Conservation (phyloP, 768 basidiomycete species). For the Lactifluus echinatus region DNA sequence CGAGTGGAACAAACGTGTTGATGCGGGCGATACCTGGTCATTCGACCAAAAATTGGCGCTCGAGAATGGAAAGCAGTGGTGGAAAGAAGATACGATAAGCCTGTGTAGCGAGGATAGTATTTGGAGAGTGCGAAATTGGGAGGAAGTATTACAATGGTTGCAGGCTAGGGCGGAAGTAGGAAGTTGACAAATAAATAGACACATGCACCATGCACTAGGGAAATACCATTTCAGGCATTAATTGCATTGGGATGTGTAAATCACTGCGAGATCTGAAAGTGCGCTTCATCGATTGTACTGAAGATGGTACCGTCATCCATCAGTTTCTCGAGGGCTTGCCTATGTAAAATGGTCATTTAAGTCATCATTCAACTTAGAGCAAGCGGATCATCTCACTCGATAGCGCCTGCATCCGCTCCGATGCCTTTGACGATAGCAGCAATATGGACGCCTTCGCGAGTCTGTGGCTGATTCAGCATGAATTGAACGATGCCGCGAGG, state of each 20-base stretch:
- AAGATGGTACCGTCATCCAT: slow-evolving; percentile 77
- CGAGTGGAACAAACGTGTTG: slow-evolving; percentile 18
- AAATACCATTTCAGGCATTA: background rate
- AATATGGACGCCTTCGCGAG: slow-evolving; percentile 66
- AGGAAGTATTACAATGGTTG: slow-evolving; percentile 4
- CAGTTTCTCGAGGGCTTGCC: slow-evolving; percentile 65
- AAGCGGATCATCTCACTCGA: slow-evolving; percentile 33
- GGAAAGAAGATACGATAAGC: slow-evolving; percentile 11
- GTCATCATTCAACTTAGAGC: slow-evolving; percentile 3
- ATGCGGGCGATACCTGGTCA: slow-evolving; percentile 1
- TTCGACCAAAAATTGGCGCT: slow-evolving; percentile 15
- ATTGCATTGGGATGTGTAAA: background rate
- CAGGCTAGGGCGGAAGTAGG: background rate
- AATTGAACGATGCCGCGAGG: slow-evolving; percentile 61
- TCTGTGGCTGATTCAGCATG: slow-evolving; percentile 39
- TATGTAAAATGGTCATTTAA: slow-evolving; percentile 24
- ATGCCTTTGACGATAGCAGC: slow-evolving; percentile 60
- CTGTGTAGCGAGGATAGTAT: slow-evolving; percentile 11
- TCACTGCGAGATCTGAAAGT: slow-evolving; percentile 46
- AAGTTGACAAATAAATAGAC: background rate
- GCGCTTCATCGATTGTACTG: slow-evolving; percentile 76
- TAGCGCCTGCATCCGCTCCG: slow-evolving; percentile 46
- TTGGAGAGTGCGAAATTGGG: slow-evolving; percentile 11
- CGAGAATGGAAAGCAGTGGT: slow-evolving; percentile 16
- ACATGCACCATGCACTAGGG: background rate